Base-by-base conservation (phyloP, 306 rosid genomes). In the Fragaria ananassa region DNA sequence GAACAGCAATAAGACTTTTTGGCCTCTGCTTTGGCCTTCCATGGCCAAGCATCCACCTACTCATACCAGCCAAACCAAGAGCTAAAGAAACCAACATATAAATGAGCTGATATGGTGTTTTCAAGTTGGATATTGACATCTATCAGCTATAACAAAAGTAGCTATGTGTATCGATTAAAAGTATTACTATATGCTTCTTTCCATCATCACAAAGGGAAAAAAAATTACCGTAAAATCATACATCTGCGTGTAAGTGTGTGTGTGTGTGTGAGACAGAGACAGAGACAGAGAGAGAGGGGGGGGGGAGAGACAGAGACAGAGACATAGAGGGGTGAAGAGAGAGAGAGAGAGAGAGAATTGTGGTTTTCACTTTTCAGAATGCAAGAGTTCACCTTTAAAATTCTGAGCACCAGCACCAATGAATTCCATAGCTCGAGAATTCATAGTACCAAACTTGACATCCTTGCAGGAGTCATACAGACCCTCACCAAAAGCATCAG, bases 391-490 rank as follows among this genome's bases (percentile, higher is more conserved):
- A 92, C 99, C 97, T 91, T 79, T 80, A 83, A 88, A 87, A 83
- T 92, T 92, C 87, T 86, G 78, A 83, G 99, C 97, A 83, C 93
- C 96, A 50, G 85, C 93, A 50, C 99, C 99, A 79, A 95, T 79
- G 82, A 88, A 90, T 77, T 92, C 90, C 51, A 92, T 66, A 73
- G 92, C 99, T 68, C 83, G 88, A 82, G 99, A 88, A 81, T 95
- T 95, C 89, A 79, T 83, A 73, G 96, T 89, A 78, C 99, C 99
- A 82, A 89, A 95, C 79, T 92, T 95, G 61, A 95, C 99, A 68
- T 95, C 97, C 83, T 92, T 95, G 93, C 99, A 95, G 69, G 99
- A 95, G 71, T 92, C 86, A 67, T 87, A 95, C 77, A 95, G 83
- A 73, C 97, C 97, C 88, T 89, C 93, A 80, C 99, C 99, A 88